phyloP scores from a whole-genome alignment of 495 filamentous ascomycete species.

The Talaromyces adpressus region DNA sequence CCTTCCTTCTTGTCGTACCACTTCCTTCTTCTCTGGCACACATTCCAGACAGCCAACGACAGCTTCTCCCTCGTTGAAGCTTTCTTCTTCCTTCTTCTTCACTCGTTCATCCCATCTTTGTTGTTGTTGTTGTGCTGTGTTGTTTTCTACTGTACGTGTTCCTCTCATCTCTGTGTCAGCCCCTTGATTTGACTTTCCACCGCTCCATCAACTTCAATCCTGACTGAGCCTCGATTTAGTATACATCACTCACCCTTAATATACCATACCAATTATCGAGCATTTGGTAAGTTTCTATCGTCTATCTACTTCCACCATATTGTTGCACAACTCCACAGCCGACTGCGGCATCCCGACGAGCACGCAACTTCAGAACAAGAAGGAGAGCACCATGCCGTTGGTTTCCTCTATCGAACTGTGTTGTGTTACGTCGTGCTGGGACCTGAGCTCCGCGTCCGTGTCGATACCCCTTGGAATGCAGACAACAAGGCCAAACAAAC shows the following conservation, averaged over 20 bases:
- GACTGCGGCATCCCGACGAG: neutral
- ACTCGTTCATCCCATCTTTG: neutral
- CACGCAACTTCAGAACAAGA: neutral
- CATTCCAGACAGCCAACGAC: conserved; percentile 13
- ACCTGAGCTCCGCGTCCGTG: neutral
- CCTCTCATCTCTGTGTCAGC: conserved; percentile 12
- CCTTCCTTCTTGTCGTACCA: conserved; percentile 23
- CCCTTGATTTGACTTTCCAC: conserved; percentile 6
- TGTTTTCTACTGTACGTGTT: conserved; percentile 32
- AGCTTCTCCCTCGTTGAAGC: conserved; percentile 28
- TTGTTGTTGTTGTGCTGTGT: conserved; percentile 32
- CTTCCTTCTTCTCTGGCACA: conserved; percentile 32
- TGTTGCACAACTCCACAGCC: neutral
- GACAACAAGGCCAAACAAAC: neutral
- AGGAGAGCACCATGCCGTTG: neutral
- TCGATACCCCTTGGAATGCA: conserved; percentile 3
- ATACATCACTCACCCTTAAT: neutral
- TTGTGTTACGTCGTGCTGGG: neutral
- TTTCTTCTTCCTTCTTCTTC: conserved; percentile 18
- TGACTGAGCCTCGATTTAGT: neutral
- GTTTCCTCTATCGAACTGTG: neutral
- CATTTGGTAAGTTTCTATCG: neutral
- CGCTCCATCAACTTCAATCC: neutral
- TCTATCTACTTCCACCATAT: neutral
- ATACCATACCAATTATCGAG: neutral